Percentiles rank a stretch among this genome's conserved stretches.
Evolutionary conservation across 2,329 filamentous ascomycete species (phyloP).

Genomic region (Talaromyces albobiverticillius): DNA sequence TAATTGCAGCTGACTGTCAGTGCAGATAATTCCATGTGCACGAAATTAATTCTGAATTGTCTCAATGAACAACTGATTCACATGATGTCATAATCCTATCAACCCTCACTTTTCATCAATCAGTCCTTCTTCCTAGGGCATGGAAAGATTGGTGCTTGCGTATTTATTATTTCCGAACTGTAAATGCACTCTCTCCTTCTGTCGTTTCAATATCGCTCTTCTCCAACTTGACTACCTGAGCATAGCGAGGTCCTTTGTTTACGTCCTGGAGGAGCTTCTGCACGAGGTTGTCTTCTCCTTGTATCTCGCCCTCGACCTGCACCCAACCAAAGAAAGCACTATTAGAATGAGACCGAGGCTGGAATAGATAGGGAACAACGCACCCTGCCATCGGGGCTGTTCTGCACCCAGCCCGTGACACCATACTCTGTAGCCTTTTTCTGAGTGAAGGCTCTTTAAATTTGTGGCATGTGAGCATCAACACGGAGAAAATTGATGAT

Average conservation of each 20-base stretch:
- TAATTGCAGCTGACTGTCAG: no score
- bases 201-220: constrained; percentile 63
- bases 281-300: constrained; percentile 66
- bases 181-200: constrained; percentile 67
- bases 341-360: neutral
- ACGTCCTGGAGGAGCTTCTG: constrained; percentile 71
- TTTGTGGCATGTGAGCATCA: no score
- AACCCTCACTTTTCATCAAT: no score
- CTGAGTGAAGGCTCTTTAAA: constrained; percentile 43
- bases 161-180: constrained; percentile 41
- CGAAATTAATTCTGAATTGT: no score
- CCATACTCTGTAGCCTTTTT: constrained; percentile 41
- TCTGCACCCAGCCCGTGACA: constrained; percentile 50
- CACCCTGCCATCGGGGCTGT: constrained; percentile 46
- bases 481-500: neutral
- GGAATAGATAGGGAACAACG: neutral
- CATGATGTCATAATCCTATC: no score
- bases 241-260: constrained; percentile 68
- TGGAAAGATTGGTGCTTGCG: no score
- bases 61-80: no score
- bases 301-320: constrained; percentile 86
- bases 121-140: no score
- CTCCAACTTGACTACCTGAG: constrained; percentile 72
- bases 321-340: no score
- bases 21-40: no score